These are phyloP conservation scores for Tylopilus plumbeoviolaceoides DNA, from an alignment of 768 basidiomycete species.

Conservation along the genomic window DNA sequence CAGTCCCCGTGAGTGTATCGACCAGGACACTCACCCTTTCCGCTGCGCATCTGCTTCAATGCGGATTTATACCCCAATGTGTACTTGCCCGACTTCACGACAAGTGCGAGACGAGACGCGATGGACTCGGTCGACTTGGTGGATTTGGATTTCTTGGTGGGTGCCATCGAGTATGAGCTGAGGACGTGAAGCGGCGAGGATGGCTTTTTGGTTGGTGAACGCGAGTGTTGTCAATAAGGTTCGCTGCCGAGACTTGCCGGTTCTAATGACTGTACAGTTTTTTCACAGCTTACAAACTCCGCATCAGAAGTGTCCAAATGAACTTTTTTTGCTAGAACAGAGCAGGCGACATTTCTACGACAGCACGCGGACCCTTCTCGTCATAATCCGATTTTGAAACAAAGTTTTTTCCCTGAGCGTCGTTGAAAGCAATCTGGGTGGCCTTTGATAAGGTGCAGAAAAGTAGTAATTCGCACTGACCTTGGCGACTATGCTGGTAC, in stretches of 20 bases:
- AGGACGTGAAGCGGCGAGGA: constrained; percentile 14
- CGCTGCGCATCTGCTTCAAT: constrained; percentile 95
- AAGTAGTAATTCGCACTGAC: constrained; percentile 33
- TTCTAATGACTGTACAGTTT: constrained; percentile 30
- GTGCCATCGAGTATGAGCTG: constrained; percentile 65
- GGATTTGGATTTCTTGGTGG: constrained; percentile 93
- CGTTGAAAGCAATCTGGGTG: constrained; percentile 68
- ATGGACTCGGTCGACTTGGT: constrained; percentile 93
- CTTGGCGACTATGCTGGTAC: constrained; percentile 82
- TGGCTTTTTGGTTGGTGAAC: constrained; percentile 5
- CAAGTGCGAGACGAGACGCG: constrained; percentile 86
- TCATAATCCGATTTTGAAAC: constrained; percentile 80
- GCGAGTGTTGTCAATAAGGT: constrained; percentile 7
- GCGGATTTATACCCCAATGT: constrained; percentile 96
- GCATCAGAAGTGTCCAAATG: too few relatives aligned
- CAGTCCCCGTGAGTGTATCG: constrained; percentile 76
- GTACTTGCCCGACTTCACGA: constrained; percentile 99
- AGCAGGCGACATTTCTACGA: constrained; percentile 76
- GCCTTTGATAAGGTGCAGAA: not conserved
- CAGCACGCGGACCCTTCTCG: constrained; percentile 63
- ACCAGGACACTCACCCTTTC: constrained; percentile 76
- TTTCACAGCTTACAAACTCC: constrained; percentile 20
- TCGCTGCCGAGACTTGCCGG: constrained; percentile 13
- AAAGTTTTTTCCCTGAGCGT: constrained; percentile 60
- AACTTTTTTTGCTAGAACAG: constrained; percentile 42